Evolutionary conservation across 495 filamentous ascomycete genomes (phyloP).

Genomic region (Diplogelasinospora grovesii): DNA sequence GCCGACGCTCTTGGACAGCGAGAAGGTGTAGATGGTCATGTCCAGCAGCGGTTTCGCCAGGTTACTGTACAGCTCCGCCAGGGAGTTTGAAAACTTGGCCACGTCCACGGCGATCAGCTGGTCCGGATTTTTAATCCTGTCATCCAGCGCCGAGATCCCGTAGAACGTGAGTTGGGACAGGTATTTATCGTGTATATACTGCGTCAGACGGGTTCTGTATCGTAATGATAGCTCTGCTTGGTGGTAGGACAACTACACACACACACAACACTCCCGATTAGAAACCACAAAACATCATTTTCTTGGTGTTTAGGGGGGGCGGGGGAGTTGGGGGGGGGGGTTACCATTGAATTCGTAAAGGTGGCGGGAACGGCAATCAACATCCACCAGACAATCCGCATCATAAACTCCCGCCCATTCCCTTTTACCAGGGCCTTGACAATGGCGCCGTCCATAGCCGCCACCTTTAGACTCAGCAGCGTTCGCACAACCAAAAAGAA

Average conservation of each 20-base stretch:
- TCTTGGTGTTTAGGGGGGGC: too few relatives aligned
- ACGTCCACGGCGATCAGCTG: conserved; percentile 96
- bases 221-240: conserved; percentile 89
- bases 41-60: conserved; percentile 93
- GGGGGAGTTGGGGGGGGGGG: conserved; percentile 2
- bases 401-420: conserved; percentile 83
- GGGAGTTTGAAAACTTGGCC: conserved; percentile 87
- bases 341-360: conserved; percentile 97
- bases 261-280: conserved; percentile 6
- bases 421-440: conserved; percentile 89
- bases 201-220: conserved; percentile 85
- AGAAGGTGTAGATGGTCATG: conserved; percentile 92
- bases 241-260: conserved; percentile 81
- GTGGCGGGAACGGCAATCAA: conserved; percentile 93
- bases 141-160: conserved; percentile 87
- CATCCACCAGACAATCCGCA: conserved; percentile 97
- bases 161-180: conserved; percentile 97
- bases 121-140: conserved; percentile 97
- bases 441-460: conserved; percentile 86
- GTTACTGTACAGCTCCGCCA: conserved; percentile 94
- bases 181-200: conserved; percentile 89
- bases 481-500: conserved; percentile 78
- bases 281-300: background rate
- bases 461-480: conserved; percentile 88
- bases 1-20: conserved; percentile 84